Base-by-base conservation (phyloP, 1,284 basidiomycete species). In the Pulchroboletus neoregius region DNA sequence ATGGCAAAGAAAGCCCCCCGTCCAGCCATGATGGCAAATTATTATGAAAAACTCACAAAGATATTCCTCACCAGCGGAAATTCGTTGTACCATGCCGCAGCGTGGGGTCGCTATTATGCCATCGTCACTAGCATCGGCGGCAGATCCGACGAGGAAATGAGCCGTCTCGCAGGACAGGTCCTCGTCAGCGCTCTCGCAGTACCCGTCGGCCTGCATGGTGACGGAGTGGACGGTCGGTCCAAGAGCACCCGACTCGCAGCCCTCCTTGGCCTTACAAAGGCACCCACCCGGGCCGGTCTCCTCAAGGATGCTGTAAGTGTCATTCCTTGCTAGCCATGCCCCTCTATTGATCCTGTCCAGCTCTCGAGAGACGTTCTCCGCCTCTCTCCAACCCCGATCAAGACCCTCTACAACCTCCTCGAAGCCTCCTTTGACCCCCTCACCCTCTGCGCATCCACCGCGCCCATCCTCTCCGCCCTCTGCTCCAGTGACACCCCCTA, bases 1-100 rank as follows among this genome's bases (percentile, higher is more conserved):
- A 85, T 94, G 80, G 82, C 90, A 26, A 96, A 96, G 70, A 94
- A 94, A 70, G 82, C 87, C 0, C 91, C 93, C 6, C 84, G 90
- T 33, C 91, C 93, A 0, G 79, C 86, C 6, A 97, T 98, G 92
- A 98, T 99, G 95, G 94, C 94, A 52, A 94, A 93, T 68, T 99
- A 98, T 72, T 99, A 98, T 72, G 94, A 98, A 69, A 98, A 98
- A 73, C 83, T 98, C 53, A 92, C 94, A 37, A 87, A 89, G 61
- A 97, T 99, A 61, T 99, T 99, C 71, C 74, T 92, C 57, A 91
- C 91, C 71, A 94, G 91, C 56, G 91, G 90, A 5, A 95, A 94
- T 66, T 84, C 91, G 12, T 76, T 99, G 32, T 99, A 95, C 73
- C 95, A 99, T 67, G 95, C 96, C 47, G 94, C 95, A 16, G 93